Evolutionary conservation across 2,329 filamentous ascomycete species (phyloP), one percentile per base, ranked within the genome.

Genomic region (Penicillium sp.): DNA sequence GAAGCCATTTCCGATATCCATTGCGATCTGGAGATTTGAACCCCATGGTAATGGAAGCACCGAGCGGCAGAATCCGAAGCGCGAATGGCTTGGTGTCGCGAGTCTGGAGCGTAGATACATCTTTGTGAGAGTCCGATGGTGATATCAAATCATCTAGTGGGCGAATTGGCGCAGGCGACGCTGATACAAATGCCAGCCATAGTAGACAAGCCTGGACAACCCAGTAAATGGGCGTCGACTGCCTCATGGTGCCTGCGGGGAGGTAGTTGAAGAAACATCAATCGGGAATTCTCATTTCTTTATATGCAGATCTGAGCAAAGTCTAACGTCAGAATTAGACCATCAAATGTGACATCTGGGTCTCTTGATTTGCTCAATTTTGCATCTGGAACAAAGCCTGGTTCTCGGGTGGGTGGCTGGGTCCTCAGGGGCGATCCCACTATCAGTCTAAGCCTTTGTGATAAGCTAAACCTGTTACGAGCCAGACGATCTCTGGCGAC

Each of bases 1-100:
- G 68, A 10, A 79, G 68, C 27, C 48, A 41, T 42, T 71, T 57
- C 8, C 75, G 71, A 52, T 77, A 78, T 7, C 74, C 74, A 56
- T 77, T 77, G 2, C 68, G 68, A 39, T 63, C 63, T 8, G 49
- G 51, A 1, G 66, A 67, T 9, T 36, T 48, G 34, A 66, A 74
- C 3, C 76, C 76, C 14, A 53, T 58, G 0, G 72, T 75, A 40
- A 75, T 74, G 2, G 70, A 74, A 14, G 74, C 71, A 1, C 73
- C 72, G 4, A 76, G 65, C 1, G 73, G 69, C 41, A 64, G 40
- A 11, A 64, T 23, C 2, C 55, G 44, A 1, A 64, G 42, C 1
- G 53, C 18, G 19, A 61, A 61, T 11, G 53, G 58, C 7, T 52
- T 51, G n/a, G 51, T 50, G 4, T 48, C 45, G 16, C 51, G 50